Conservation (phyloP, 257 asterid species). For the Coffea eugenioides region DNA sequence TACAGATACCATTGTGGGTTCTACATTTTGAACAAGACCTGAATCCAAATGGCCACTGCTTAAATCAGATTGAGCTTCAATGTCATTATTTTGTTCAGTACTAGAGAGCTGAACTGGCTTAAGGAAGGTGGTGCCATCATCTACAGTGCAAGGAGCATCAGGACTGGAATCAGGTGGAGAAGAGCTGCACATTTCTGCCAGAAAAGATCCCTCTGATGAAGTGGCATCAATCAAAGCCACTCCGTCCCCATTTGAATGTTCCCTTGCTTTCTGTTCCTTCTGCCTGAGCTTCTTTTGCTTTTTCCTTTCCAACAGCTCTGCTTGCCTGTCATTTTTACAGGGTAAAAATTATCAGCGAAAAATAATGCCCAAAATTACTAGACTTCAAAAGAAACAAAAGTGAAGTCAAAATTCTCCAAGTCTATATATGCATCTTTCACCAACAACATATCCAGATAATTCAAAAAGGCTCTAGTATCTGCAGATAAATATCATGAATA, state of each 20-base stretch:
- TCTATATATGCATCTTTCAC: neutral
- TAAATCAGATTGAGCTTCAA: constrained; percentile 39
- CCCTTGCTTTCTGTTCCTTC: constrained; percentile 73
- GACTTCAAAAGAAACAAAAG: neutral
- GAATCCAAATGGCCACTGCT: constrained; percentile 33
- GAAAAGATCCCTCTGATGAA: constrained; percentile 37
- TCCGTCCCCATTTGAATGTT: constrained; percentile 35
- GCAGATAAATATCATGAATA: neutral
- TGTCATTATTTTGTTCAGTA: constrained; percentile 38
- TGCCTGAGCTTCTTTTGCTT: constrained; percentile 77
- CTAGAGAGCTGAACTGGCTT: constrained; percentile 39
- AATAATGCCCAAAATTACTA: neutral
- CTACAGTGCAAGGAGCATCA: constrained; percentile 31
- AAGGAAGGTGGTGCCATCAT: constrained; percentile 28
- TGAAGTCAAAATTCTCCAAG: neutral
- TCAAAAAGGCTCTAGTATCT: neutral
- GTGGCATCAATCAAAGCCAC: constrained; percentile 31
- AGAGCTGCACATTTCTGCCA: constrained; percentile 45
- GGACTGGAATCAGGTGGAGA: constrained; percentile 40
- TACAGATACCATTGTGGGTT: constrained; percentile 30
- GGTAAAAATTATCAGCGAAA: neutral
- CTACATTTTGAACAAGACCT: constrained; percentile 40
- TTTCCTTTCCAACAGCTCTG: constrained; percentile 67
- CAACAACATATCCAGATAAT: neutral
- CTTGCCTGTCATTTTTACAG: constrained; percentile 44